Evolutionary conservation across 805 yeast species (phyloP), one percentile per base, ranked within the genome.

Genomic region (Maudiozyma bulderi): DNA sequence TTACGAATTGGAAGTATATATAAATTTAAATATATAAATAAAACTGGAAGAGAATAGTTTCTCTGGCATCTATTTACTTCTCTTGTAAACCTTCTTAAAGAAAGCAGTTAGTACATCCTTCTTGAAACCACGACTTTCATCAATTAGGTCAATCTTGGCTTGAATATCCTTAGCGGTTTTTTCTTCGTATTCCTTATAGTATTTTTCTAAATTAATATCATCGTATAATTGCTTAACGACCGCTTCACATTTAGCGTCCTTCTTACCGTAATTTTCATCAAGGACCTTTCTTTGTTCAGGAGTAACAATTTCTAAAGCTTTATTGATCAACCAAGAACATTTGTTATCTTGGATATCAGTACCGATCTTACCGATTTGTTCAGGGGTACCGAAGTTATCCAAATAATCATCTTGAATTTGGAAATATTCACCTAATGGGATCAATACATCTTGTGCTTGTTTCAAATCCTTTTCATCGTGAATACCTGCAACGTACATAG

Each of bases 281-380:
- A 93, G 77, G 3, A 84, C 51, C 57, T 74, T 68, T 69, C 97
- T 84, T 73, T 93, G 97, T 54, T 82, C 93, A 40, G 88, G 79
- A 11, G 44, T 43, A 30, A 79, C 91, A 56, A 82, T 72, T 66
- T 83, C 77, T 60, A 93, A 78, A 7, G 99, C 99, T 58, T 87
- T 86, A 75, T 93, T 93, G 61, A 93, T 78, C 49, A 93, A 82
- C 99, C 99, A 93, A 42, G 96, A 86, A 71, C 99, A 93, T 71
- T 93, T 93, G 80, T 93, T 93, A 71, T 93, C 99, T 73, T 86
- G 86, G 64, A 93, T 93, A 68, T 93, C 99, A 52, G 99, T 93
- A 58, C 99, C 99, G 58, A 93, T 88, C 76, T 93, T 93, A 54
- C 99, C 99, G 64, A 90, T 93, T 62, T 91, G 88, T 65, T 86